Base-by-base conservation (phyloP, 2,329 filamentous ascomycete genomes). In the Alternaria brassicicola region DNA sequence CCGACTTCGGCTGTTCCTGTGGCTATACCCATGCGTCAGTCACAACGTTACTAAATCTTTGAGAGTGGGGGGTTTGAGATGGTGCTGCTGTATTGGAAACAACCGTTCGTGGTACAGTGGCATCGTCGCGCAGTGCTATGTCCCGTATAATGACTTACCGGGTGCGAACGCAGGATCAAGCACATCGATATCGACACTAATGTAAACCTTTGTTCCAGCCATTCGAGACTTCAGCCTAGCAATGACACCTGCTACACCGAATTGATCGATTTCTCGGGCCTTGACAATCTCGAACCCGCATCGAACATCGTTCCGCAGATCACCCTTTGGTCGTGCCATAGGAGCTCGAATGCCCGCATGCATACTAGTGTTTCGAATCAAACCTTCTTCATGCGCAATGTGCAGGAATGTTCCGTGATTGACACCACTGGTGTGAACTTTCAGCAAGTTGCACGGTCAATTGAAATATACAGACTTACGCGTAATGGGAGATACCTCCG, bases 331-430 rank as follows among this genome's bases (percentile, higher is more conserved):
- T 12, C 82, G 79, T 8, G 76, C 65, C 1, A 87, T 69, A 0
- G 85, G 85, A 0, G 82, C 85, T 36, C 86, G 80, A 60, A 88
- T 87, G 0, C 86, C 86, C n/a, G 84, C 86, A 70, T 88, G 86
- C 17, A 88, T 82, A 0, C 84, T 87, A 2, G 80, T 82, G 63
- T 87, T 86, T 25, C 78, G 77, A 56, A 88, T 83, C 42, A 88
- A 74, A 0, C 84, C 83, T 72, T 88, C 86, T 71, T 88, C 85
- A 63, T 87, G 84, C 0, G 86, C 85, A 35, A 87, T 84, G 62
- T 88, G 85, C 13, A 88, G 74, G 67, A 87, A 88, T 0, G 86
- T 88, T 35, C 86, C 86, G 66, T 88, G 85, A 56, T 87, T 88
- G 3, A 86, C 74, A 3, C 81, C 83, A 38, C 71, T 74, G 36